A percentile compares a stretch with the other conserved stretches of the same genome.
Conservation (phyloP, 2,329 filamentous ascomycete species). For the Penicillium sp. region DNA sequence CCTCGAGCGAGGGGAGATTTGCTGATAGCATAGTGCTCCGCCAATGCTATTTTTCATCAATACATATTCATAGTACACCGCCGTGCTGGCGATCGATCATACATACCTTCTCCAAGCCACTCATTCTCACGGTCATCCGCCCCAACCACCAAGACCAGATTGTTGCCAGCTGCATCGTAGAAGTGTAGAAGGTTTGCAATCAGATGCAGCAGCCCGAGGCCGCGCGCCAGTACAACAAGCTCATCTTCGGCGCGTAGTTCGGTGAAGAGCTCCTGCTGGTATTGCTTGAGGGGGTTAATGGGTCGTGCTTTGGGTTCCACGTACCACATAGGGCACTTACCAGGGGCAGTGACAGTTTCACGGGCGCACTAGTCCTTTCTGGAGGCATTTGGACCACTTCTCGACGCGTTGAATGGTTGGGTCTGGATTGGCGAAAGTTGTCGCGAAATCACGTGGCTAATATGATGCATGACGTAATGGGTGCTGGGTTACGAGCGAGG, state of each 20-base stretch:
- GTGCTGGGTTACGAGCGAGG: not conserved
- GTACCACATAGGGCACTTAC: slow-evolving; percentile 36
- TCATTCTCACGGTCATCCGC: slow-evolving; percentile 92
- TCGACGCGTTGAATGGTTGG: slow-evolving; percentile 21
- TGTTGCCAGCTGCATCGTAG: slow-evolving; percentile 94
- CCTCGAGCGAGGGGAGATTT: slow-evolving; percentile 79
- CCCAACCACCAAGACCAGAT: slow-evolving; percentile 83
- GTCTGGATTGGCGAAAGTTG: not conserved
- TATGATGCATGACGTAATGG: slow-evolving; percentile 18
- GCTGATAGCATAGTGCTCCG: slow-evolving; percentile 92
- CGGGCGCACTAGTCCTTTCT: slow-evolving; percentile 49
- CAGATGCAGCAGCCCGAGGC: slow-evolving; percentile 86
- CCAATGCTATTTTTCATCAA: slow-evolving; percentile 60
- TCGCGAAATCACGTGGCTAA: slow-evolving; percentile 16
- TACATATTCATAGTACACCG: not conserved
- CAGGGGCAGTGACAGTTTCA: slow-evolving; percentile 65
- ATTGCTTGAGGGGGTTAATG: slow-evolving; percentile 56
- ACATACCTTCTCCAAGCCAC: slow-evolving; percentile 80
- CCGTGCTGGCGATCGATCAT: not conserved
- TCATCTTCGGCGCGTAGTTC: slow-evolving; percentile 89
- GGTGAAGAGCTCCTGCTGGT: slow-evolving; percentile 93
- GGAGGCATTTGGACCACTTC: slow-evolving; percentile 42
- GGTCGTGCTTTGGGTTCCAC: not conserved
- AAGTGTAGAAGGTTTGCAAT: slow-evolving; percentile 96
- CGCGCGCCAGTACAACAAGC: slow-evolving; percentile 86